Conservation (phyloP, 352 stramenopile genomes). For the Pythium rishiriense region DNA sequence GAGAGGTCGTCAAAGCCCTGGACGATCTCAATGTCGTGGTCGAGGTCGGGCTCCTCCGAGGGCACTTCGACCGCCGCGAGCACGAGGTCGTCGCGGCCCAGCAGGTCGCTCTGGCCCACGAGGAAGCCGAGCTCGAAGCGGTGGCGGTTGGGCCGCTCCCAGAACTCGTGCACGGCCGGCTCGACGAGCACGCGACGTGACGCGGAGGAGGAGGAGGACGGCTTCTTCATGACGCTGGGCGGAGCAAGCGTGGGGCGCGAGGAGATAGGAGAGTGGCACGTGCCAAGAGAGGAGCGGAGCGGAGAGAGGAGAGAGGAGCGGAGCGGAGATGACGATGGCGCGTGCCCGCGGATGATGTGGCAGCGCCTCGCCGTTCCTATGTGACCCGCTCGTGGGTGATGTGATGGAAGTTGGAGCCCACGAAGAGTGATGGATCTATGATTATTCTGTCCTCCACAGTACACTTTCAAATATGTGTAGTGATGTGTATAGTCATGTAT, state of each 20-base stretch:
- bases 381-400: conserved; percentile 16
- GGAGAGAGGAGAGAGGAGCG: neutral
- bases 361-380: conserved; percentile 7
- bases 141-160: conserved; percentile 27
- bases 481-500: neutral
- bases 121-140: conserved; percentile 63
- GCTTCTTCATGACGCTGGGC: conserved; percentile 17
- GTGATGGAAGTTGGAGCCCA: neutral
- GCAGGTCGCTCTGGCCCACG: conserved; percentile 49
- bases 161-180: conserved; percentile 22
- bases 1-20: conserved; percentile 54
- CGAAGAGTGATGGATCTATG: neutral
- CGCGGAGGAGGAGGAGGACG: neutral
- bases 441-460: conserved; percentile 18
- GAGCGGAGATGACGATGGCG: conserved; percentile 14
- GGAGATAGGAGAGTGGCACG: neutral
- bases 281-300: neutral
- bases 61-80: conserved; percentile 53
- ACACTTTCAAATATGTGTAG: neutral
- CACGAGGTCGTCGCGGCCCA: conserved; percentile 39
- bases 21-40: conserved; percentile 35
- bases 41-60: conserved; percentile 33
- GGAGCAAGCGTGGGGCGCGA: neutral
- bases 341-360: conserved; percentile 17
- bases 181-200: conserved; percentile 20